Evolutionary conservation across 495 filamentous ascomycete species (phyloP).

Genomic region (Xylaria venustula): DNA sequence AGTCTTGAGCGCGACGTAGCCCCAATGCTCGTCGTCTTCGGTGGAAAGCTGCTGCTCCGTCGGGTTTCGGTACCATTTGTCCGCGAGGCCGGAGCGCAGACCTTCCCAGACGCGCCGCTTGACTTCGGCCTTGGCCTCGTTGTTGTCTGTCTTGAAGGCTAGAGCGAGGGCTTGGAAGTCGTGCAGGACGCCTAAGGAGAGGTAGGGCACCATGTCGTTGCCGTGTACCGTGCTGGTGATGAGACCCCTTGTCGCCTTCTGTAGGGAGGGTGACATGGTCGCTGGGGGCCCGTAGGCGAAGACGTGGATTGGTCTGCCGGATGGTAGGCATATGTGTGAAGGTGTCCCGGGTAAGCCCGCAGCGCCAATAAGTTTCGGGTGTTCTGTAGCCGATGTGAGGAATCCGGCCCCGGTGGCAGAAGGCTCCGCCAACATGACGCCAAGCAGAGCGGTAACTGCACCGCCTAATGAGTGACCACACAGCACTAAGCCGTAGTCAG

Average conservation of each 20-base stretch:
- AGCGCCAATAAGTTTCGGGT: conserved; percentile 42
- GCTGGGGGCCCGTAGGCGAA: conserved; percentile 78
- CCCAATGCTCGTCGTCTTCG: conserved; percentile 66
- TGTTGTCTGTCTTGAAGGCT: conserved; percentile 69
- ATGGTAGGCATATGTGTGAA: conserved; percentile 53
- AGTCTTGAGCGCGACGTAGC: conserved; percentile 64
- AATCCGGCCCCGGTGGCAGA: conserved; percentile 42
- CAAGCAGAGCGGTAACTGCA: conserved; percentile 70
- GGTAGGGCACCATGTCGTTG: conserved; percentile 68
- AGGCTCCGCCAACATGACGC: conserved; percentile 70
- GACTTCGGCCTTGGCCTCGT: conserved; percentile 63
- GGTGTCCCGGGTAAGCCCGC: conserved; percentile 14
- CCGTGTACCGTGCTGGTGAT: conserved; percentile 75
- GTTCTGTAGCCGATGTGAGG: conserved; percentile 45
- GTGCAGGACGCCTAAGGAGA: conserved; percentile 72
- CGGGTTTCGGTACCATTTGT: conserved; percentile 43
- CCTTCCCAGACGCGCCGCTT: conserved; percentile 63
- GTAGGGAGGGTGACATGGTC: conserved; percentile 69
- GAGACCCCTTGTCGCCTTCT: conserved; percentile 68
- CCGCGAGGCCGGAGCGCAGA: conserved; percentile 46
- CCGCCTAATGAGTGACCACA: conserved; percentile 78
- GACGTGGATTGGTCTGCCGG: conserved; percentile 69
- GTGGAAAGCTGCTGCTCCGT: conserved; percentile 12
- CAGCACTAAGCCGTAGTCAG: conserved; percentile 71
- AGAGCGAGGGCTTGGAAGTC: conserved; percentile 71